phyloP scores from a whole-genome alignment of 441 rosid species.

The Bocquillonia castaneifolia region DNA sequence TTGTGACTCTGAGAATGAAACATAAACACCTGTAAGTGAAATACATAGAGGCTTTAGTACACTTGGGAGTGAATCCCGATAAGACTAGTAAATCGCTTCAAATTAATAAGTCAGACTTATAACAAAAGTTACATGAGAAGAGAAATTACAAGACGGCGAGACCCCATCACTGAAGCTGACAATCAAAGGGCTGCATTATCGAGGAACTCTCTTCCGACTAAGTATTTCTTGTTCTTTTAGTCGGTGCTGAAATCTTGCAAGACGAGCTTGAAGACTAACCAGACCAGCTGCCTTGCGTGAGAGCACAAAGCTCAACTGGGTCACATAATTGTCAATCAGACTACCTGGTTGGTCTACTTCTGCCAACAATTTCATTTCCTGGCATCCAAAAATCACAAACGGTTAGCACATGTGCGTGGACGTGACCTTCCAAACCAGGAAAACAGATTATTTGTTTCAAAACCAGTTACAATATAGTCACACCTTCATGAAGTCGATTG shows the following conservation, averaged over 20 bases:
- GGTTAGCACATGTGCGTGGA: background rate
- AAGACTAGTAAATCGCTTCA: background rate
- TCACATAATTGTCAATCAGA: conserved; percentile 83
- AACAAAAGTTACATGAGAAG: conserved; percentile 9
- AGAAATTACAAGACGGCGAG: conserved; percentile 27
- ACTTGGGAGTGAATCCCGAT: background rate
- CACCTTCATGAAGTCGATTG: background rate
- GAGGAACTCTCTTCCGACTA: conserved; percentile 82
- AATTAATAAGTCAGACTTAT: conserved; percentile 8
- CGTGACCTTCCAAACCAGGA: background rate
- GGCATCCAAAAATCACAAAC: conserved; percentile 18
- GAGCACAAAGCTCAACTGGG: conserved; percentile 74
- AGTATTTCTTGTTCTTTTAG: conserved; percentile 93
- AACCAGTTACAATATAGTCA: background rate
- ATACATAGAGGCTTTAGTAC: background rate
- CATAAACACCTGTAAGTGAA: background rate
- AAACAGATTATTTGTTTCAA: background rate
- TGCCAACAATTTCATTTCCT: conserved; percentile 98
- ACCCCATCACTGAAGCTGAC: conserved; percentile 9
- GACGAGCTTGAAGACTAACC: conserved; percentile 93
- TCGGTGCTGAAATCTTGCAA: conserved; percentile 95
- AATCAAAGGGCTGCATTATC: conserved; percentile 27
- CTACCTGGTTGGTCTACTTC: conserved; percentile 99
- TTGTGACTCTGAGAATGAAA: conserved; percentile 19
- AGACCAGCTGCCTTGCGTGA: conserved; percentile 97